Evolutionary conservation across 805 yeast species (phyloP).

Genomic region (Lachancea cidri): DNA sequence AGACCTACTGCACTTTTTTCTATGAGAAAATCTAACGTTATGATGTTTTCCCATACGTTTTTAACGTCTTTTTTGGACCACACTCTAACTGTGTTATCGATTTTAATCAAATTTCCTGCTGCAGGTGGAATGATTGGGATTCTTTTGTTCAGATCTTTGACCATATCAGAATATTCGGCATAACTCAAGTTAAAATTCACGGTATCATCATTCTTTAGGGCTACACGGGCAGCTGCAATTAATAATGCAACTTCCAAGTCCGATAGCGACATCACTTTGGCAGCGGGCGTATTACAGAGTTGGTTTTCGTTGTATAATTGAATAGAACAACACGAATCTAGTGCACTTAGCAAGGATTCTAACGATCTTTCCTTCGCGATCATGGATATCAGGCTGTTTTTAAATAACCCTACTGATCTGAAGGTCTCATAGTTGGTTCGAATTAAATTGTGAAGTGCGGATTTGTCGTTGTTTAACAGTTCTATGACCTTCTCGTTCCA

Average conservation of each 20-base stretch:
- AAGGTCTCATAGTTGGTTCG: conserved; percentile 51
- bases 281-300: conserved; percentile 20
- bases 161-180: conserved; percentile 64
- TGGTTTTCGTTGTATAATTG: conserved; percentile 29
- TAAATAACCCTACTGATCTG: conserved; percentile 50
- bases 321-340: conserved; percentile 13
- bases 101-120: conserved; percentile 15
- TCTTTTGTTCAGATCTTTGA: conserved; percentile 39
- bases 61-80: conserved; percentile 60
- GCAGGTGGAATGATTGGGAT: conserved; percentile 32
- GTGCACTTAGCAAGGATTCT: conserved; percentile 23
- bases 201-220: conserved; percentile 51
- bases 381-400: conserved; percentile 40
- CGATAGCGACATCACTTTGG: conserved; percentile 43
- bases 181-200: conserved; percentile 73
- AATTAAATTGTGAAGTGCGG: conserved; percentile 35
- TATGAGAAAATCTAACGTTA: conserved; percentile 47
- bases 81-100: conserved; percentile 41
- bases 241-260: conserved; percentile 67
- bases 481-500: conserved; percentile 44
- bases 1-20: conserved; percentile 42
- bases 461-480: conserved; percentile 23
- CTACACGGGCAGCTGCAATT: conserved; percentile 70
- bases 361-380: conserved; percentile 32
- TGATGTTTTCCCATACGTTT: conserved; percentile 70